Evolutionary conservation across 352 stramenopile species (phyloP).

Genomic region (Globisporangium uncinulatum): DNA sequence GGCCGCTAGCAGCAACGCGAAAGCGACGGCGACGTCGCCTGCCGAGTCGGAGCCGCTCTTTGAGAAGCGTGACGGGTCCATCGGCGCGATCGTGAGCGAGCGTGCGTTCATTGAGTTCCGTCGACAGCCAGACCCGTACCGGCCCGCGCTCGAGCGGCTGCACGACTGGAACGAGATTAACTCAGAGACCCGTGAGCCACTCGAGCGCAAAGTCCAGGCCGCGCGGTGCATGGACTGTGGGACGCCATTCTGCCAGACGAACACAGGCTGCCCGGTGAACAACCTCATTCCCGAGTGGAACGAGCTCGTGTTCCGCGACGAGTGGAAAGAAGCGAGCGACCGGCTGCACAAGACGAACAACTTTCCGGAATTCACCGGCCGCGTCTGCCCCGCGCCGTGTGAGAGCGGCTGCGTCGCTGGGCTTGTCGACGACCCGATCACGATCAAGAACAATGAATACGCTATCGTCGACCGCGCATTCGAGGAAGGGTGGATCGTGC

Average conservation of each 20-base stretch:
- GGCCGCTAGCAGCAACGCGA: too few relatives aligned
- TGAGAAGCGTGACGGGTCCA: constrained; percentile 61
- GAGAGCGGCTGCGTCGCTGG: constrained; percentile 95
- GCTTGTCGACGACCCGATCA: constrained; percentile 94
- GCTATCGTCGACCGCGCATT: constrained; percentile 96
- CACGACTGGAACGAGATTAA: constrained; percentile 98
- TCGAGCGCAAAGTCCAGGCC: constrained; percentile 91
- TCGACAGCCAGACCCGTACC: constrained; percentile 90
- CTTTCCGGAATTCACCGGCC: constrained; percentile 98
- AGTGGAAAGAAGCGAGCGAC: constrained; percentile 96
- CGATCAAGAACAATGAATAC: constrained; percentile 99
- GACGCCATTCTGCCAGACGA: constrained; percentile 97
- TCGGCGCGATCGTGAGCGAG: constrained; percentile 61
- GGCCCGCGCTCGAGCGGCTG: constrained; percentile 87
- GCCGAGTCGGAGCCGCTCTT: constrained; percentile 22
- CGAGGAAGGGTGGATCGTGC: constrained; percentile 94
- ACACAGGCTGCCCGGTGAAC: constrained; percentile 96
- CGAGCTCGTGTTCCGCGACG: constrained; percentile 95
- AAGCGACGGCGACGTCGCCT: constrained; percentile 5
- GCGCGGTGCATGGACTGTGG: constrained; percentile 99
- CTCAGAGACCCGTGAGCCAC: constrained; percentile 79
- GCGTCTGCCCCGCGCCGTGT: constrained; percentile 96
- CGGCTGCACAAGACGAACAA: constrained; percentile 98
- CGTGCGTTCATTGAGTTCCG: constrained; percentile 82
- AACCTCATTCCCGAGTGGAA: constrained; percentile 99